phyloP scores from a whole-genome alignment of 2,329 filamentous ascomycete genomes.

The Sporothrix variecibatus region DNA sequence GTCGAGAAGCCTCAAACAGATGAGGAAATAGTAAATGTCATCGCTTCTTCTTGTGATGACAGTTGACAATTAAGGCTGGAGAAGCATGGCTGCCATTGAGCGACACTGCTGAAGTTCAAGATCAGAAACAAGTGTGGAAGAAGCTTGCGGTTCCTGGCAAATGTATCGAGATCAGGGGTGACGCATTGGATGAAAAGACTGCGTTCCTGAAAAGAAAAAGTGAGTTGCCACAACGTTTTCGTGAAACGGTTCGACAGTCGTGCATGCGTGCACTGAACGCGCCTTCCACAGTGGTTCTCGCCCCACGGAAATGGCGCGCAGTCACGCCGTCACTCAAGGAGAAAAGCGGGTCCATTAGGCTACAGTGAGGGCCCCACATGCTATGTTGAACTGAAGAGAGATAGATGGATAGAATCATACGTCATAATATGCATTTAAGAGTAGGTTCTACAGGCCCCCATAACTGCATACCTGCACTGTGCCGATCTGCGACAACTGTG shows the following conservation, averaged over 20 bases:
- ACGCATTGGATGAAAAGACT: neutral
- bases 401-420: neutral
- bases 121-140: neutral
- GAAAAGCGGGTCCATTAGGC: constrained; percentile 8
- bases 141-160: too few relatives aligned
- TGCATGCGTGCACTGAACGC: constrained; percentile 12
- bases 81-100: constrained; percentile 14
- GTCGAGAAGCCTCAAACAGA: neutral
- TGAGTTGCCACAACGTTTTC: neutral
- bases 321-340: constrained; percentile 27
- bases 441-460: neutral
- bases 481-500: neutral
- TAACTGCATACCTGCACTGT: constrained; percentile 5
- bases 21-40: neutral
- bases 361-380: neutral
- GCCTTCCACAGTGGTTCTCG: neutral
- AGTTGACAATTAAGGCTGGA: neutral
- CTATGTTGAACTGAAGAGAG: neutral
- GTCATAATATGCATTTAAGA: neutral
- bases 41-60: constrained; percentile 10
- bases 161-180: too few relatives aligned
- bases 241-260: neutral
- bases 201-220: neutral
- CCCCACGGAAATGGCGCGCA: constrained; percentile 29
- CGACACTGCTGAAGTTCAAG: neutral